Conservation (phyloP, 2,329 filamentous ascomycete species). For the Penicillium sp. region DNA sequence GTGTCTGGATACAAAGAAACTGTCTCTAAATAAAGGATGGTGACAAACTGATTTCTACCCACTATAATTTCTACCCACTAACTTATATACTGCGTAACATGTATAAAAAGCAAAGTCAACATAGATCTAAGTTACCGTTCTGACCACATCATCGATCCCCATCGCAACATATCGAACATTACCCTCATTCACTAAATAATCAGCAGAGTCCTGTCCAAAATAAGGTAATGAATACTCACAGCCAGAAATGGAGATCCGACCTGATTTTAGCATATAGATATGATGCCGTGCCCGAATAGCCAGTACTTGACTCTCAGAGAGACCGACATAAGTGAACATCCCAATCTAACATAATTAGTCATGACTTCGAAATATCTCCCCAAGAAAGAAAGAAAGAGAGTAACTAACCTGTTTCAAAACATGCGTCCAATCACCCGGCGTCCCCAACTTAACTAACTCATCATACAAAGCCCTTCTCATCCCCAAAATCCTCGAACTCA, state of each 20-base stretch:
- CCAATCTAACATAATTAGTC: conserved; percentile 25
- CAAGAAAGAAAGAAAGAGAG: not conserved
- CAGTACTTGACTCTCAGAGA: conserved; percentile 16
- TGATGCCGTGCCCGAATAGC: conserved; percentile 21
- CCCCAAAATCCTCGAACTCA: conserved; percentile 19
- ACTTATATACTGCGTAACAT: no score
- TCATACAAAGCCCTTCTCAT: conserved; percentile 23
- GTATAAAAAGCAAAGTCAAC: no score
- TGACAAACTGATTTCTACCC: no score
- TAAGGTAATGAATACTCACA: conserved; percentile 14
- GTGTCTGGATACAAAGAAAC: no score
- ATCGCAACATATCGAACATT: conserved; percentile 22
- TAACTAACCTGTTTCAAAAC: conserved; percentile 21
- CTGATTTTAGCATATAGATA: conserved; percentile 26
- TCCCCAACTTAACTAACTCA: conserved; percentile 14
- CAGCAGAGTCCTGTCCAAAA: not conserved
- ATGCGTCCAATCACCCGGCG: conserved; percentile 22
- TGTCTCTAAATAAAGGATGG: no score
- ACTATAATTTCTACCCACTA: no score
- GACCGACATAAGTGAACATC: conserved; percentile 26
- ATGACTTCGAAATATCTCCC: not conserved
- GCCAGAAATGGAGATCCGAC: conserved; percentile 25
- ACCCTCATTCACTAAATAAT: conserved; percentile 17
- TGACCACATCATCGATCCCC: conserved; percentile 23
- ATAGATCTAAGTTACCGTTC: not conserved